Evolutionary conservation across 1,284 basidiomycete species (phyloP), one percentile per base, ranked within the genome.

Genomic region (Fomitopsis pinicola): DNA sequence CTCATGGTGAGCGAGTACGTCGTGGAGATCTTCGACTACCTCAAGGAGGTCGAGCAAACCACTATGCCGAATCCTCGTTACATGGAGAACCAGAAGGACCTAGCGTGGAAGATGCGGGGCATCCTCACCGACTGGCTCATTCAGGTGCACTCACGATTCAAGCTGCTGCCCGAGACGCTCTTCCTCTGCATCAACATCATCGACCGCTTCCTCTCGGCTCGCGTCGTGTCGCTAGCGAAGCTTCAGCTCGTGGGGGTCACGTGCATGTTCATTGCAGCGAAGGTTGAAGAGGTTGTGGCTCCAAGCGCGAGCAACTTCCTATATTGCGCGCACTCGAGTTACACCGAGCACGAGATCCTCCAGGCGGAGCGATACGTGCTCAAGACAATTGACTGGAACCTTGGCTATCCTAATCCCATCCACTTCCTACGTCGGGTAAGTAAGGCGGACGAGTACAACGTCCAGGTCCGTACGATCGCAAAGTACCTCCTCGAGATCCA

Each of bases 1-100:
- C 78, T 93, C 63, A 98, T 98, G 96, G 96, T 97, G 63, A 92
- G 89, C 77, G 95, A 98, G 77, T 99, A 99, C 72, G 96, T 97
- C 59, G 81, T 83, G 30, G 97, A 98, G 64, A 97, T 98, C 62
- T 97, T 97, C 77, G 79, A 90, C 57, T 98, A 99, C 79, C 86
- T 98, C 78, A 91, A 92, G 73, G 77, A 86, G 64, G 75, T 84
- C 58, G 88, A 90, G 94, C 79, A 89, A 69, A 81, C 79, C 12
- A 95, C 90, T 0, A 88, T 96, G 82, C 90, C 95, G 1, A 91
- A 93, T 69, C 87, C 93, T 0, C 84, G 90, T 67, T 97, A 97
- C 76, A 97, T 97, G 92, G 84, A 90, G 44, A 87, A 82, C 67
- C 95, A 98, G 76, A 91, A 89, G 69, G 93, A 96, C 68, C 83